These are phyloP conservation scores for Dioscorea alata DNA, from an alignment of 106 monocot genomes.

Conservation along the genomic window DNA sequence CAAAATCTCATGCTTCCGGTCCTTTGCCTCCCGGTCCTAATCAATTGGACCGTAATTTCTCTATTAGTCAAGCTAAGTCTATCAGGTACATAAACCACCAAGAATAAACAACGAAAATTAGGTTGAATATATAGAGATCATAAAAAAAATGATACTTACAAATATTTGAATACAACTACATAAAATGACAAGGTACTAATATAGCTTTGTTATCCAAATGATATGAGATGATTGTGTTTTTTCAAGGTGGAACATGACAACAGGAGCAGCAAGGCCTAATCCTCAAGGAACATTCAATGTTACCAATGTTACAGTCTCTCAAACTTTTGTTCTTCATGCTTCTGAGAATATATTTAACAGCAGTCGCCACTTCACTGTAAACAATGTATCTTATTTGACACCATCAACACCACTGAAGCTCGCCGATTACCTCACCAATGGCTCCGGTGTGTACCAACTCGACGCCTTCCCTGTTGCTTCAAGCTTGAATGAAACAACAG, in stretches of 20 bases:
- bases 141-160: too few relatives aligned
- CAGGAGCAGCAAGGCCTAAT: conserved; percentile 47
- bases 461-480: conserved; percentile 22
- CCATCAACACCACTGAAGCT: conserved; percentile 40
- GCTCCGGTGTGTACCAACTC: conserved; percentile 34
- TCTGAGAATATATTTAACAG: not conserved
- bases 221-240: not conserved
- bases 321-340: conserved; percentile 25
- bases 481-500: not conserved
- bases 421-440: conserved; percentile 32
- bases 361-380: conserved; percentile 19
- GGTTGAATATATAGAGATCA: too few relatives aligned
- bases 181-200: too few relatives aligned
- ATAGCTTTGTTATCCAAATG: too few relatives aligned
- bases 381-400: conserved; percentile 36
- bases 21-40: conserved; percentile 22
- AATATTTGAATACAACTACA: too few relatives aligned
- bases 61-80: conserved; percentile 27
- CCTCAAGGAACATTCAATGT: conserved; percentile 46
- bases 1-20: conserved; percentile 3
- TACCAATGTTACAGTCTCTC: conserved; percentile 13
- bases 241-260: conserved; percentile 36
- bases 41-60: conserved; percentile 30
- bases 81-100: conserved; percentile 29
- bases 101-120: too few relatives aligned